Conservation (phyloP, 805 yeast genomes). For the Pichia paraexigua region DNA sequence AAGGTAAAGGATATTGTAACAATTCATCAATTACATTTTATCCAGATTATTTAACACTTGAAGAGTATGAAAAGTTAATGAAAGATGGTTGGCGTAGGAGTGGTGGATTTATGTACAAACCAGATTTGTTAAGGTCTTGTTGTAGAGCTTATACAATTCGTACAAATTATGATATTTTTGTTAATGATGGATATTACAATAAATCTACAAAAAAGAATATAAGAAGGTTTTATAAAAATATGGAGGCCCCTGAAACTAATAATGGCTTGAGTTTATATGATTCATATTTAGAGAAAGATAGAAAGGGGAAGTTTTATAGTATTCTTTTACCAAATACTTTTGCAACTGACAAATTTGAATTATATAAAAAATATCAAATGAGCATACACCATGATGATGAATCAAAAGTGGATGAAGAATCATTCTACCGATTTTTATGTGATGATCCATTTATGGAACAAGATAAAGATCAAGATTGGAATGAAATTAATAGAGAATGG, state of each 20-base stretch:
- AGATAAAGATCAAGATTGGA: conserved; percentile 31
- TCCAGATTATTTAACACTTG: conserved; percentile 26
- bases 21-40: conserved; percentile 21
- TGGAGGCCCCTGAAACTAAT: conserved; percentile 15
- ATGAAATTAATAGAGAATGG: conserved; percentile 33
- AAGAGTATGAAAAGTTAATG: conserved; percentile 55
- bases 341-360: conserved; percentile 49
- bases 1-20: conserved; percentile 16
- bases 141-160: conserved; percentile 77
- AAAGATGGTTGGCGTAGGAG: conserved; percentile 75
- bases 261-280: neutral
- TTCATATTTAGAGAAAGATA: conserved; percentile 2
- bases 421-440: conserved; percentile 64
- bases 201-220: conserved; percentile 64
- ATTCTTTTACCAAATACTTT: conserved; percentile 42
- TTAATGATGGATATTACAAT: conserved; percentile 26
- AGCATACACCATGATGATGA: conserved; percentile 57
- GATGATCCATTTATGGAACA: conserved; percentile 46
- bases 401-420: conserved; percentile 33
- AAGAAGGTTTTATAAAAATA: conserved; percentile 47
- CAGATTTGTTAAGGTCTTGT: conserved; percentile 65
- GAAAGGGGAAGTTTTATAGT: conserved; percentile 1
- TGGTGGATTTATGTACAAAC: conserved; percentile 49
- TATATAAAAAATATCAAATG: conserved; percentile 66
- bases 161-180: conserved; percentile 39